Percentiles rank a stretch among this genome's conserved stretches.
Evolutionary conservation across 2,329 filamentous ascomycete species (phyloP).

Genomic region (Ambrosiella cleistominuta): DNA sequence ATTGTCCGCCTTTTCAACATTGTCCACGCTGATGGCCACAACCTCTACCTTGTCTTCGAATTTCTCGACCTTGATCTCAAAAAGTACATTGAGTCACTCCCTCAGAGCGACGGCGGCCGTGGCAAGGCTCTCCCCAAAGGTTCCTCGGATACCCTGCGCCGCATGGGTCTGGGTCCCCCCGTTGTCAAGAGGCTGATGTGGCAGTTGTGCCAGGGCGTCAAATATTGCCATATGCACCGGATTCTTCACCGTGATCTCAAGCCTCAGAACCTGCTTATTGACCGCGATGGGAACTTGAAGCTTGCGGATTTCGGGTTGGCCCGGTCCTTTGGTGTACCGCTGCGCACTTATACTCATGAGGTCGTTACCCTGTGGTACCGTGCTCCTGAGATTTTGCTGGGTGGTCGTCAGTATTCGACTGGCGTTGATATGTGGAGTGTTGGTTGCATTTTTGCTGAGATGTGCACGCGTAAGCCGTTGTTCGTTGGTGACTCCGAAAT

Average conservation of each 20-base stretch:
- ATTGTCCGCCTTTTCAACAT: slow-evolving; percentile 82
- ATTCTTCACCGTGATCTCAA: slow-evolving; percentile 79
- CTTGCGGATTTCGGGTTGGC: slow-evolving; percentile 81
- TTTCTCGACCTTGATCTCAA: slow-evolving; percentile 84
- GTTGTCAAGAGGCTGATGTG: slow-evolving; percentile 91
- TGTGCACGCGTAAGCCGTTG: slow-evolving; percentile 84
- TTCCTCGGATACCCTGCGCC: slow-evolving; percentile 42
- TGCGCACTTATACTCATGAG: slow-evolving; percentile 87
- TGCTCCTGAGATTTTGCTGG: slow-evolving; percentile 74
- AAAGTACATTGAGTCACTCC: slow-evolving; percentile 89
- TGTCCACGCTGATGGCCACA: slow-evolving; percentile 85
- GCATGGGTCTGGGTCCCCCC: slow-evolving; percentile 54
- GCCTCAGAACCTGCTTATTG: slow-evolving; percentile 77
- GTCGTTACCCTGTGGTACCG: slow-evolving; percentile 92
- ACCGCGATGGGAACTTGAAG: slow-evolving; percentile 75
- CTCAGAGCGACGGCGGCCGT: slow-evolving; percentile 65
- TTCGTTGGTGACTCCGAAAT: slow-evolving; percentile 73
- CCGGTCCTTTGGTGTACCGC: slow-evolving; percentile 74
- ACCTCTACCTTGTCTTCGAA: slow-evolving; percentile 84
- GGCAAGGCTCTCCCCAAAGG: slow-evolving; percentile 74
- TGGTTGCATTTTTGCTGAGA: slow-evolving; percentile 88
- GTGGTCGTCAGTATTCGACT: slow-evolving; percentile 81
- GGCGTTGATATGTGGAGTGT: slow-evolving; percentile 95
- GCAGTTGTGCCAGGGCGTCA: slow-evolving; percentile 67
- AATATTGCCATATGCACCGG: slow-evolving; percentile 78